Conservation (phyloP, 148 eudicot species). For the Vaccinium myrtillus region DNA sequence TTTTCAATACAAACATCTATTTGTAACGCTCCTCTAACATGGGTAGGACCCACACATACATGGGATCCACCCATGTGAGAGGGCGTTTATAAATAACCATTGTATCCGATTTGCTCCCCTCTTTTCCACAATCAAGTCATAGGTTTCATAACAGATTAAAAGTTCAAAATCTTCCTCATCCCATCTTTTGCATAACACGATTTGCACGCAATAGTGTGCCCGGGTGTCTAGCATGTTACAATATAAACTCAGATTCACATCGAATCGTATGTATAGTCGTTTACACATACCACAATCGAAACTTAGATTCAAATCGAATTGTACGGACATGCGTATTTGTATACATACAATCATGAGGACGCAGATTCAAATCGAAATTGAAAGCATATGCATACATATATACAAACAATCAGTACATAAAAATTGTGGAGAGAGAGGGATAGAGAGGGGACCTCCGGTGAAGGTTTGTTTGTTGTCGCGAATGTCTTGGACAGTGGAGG, state of each 20-base stretch:
- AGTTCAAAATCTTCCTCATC: not conserved
- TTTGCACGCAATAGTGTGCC: not conserved
- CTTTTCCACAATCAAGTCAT: no score
- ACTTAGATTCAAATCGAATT: no score
- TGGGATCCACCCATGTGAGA: no score
- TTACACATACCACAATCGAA: not conserved
- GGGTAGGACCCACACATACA: no score
- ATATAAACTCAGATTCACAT: not conserved
- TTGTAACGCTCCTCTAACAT: no score
- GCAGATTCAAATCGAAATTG: not conserved
- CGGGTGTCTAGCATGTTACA: not conserved
- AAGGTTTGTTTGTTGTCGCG: slow-evolving; percentile 53
- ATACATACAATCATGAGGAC: not conserved
- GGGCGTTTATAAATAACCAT: no score
- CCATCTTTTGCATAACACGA: not conserved
- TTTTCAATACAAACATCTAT: no score
- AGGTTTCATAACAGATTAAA: no score
- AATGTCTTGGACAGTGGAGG: slow-evolving; percentile 57
- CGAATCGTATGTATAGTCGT: not conserved
- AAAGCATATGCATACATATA: not conserved
- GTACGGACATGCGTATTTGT: not conserved
- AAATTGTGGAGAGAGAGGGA: not conserved
- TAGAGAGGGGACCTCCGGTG: slow-evolving; percentile 35
- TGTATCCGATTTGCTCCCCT: no score
- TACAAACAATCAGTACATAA: not conserved